phyloP scores from a whole-genome alignment of 345 rosid genomes.

The Anacardium occidentale region DNA sequence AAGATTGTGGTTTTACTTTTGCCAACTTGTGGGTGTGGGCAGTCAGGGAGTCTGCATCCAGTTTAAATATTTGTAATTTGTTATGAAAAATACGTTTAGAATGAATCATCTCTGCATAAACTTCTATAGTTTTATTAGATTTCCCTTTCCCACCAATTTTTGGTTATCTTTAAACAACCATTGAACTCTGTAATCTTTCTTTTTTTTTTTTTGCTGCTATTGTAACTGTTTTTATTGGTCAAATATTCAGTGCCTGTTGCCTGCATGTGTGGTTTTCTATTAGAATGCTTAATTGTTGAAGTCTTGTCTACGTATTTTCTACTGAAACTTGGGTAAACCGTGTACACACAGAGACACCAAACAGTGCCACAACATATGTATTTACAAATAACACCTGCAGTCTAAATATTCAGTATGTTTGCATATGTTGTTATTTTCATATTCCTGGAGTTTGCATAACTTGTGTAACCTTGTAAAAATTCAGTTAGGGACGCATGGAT shows the following conservation, averaged over 20 bases:
- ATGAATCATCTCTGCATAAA: not conserved
- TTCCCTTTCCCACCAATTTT: not conserved
- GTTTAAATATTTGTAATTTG: not conserved
- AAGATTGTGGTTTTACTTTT: not conserved
- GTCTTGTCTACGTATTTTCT: not conserved
- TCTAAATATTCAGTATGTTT: not conserved
- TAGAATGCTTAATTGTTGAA: not conserved
- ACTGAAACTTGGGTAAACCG: not conserved
- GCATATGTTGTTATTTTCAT: not conserved
- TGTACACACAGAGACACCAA: too few relatives aligned
- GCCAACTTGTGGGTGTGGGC: not conserved
- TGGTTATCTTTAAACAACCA: not conserved
- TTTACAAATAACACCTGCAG: not conserved
- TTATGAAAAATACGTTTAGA: not conserved
- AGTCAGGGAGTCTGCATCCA: not conserved
- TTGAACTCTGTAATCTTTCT: not conserved
- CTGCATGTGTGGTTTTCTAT: not conserved
- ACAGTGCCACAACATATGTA: too few relatives aligned
- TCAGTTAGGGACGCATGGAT: slow-evolving; percentile 81
- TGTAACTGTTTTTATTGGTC: not conserved
- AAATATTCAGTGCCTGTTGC: not conserved
- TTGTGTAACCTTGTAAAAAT: slow-evolving; percentile 22
- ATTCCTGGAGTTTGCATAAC: slow-evolving; percentile 7
- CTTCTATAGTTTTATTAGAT: not conserved
- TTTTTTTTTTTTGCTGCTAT: too few relatives aligned